Evolutionary conservation across 2,329 filamentous ascomycete genomes (phyloP).

Genomic region (Aspergillus spinulosporus): DNA sequence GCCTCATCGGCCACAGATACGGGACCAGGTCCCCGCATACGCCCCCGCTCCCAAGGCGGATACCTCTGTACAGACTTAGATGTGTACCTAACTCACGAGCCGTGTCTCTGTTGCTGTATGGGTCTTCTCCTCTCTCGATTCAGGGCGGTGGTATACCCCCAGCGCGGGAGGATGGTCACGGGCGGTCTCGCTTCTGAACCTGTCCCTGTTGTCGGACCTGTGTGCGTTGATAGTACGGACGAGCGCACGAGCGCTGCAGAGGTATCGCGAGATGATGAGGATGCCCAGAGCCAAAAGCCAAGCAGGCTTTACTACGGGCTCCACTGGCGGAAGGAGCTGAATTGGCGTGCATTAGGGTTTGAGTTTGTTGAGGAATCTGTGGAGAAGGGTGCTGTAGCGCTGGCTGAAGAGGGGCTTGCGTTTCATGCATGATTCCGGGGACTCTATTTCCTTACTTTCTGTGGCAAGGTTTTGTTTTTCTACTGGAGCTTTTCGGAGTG

Average conservation of each 20-base stretch:
- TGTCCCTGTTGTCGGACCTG: constrained; percentile 22
- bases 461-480: too few relatives aligned
- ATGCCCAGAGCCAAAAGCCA: neutral
- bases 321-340: constrained; percentile 62
- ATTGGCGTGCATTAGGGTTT: constrained; percentile 52
- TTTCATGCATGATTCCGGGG: constrained; percentile 24
- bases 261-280: constrained; percentile 8
- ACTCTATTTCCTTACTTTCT: neutral
- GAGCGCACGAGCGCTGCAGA: neutral
- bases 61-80: constrained; percentile 94
- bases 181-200: constrained; percentile 79
- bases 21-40: constrained; percentile 52
- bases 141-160: constrained; percentile 72
- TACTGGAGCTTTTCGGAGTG: neutral
- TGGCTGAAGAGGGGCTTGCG: constrained; percentile 16
- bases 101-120: constrained; percentile 96
- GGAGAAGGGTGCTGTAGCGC: neutral
- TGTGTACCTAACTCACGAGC: constrained; percentile 92
- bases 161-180: constrained; percentile 69
- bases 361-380: constrained; percentile 41
- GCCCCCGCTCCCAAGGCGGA: constrained; percentile 72
- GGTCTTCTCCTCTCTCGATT: constrained; percentile 92
- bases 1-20: constrained; percentile 6
- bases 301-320: constrained; percentile 54
- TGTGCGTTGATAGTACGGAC: constrained; percentile 5